phyloP scores from a whole-genome alignment of 2,329 filamentous ascomycete species.

The Aspergillus ustus region DNA sequence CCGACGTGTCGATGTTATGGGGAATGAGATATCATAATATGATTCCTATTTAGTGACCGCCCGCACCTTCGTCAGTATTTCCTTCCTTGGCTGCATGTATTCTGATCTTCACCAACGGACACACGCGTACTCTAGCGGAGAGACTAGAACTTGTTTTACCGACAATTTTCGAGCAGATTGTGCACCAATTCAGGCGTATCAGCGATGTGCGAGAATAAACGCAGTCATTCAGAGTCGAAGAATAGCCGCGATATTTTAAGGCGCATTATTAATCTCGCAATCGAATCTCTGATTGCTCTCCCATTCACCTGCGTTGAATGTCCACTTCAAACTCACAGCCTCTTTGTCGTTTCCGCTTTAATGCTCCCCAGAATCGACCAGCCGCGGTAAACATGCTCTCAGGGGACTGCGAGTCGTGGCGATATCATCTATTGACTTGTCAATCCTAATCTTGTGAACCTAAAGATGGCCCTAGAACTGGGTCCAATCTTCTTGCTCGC shows the following conservation, averaged over 20 bases:
- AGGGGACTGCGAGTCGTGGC: conserved; percentile 7
- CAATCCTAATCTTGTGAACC: not conserved
- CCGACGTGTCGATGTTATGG: not conserved
- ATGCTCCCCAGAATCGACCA: not conserved
- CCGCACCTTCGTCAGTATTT: not conserved
- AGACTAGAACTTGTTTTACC: not conserved
- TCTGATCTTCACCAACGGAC: too few relatives aligned
- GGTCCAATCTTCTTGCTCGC: not conserved
- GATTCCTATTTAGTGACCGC: not conserved
- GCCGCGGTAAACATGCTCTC: not conserved
- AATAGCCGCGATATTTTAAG: too few relatives aligned
- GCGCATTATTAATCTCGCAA: too few relatives aligned
- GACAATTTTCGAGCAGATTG: not conserved
- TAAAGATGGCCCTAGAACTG: not conserved
- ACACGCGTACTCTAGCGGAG: not conserved
- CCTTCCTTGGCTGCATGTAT: not conserved
- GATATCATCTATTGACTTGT: conserved; percentile 1
- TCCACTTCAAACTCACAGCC: too few relatives aligned
- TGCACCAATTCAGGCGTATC: not conserved
- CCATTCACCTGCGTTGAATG: not conserved
- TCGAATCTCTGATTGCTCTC: too few relatives aligned
- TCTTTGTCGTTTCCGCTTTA: not conserved
- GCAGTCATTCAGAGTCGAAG: too few relatives aligned
- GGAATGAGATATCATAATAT: not conserved
- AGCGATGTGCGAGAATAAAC: not conserved